A percentile compares a stretch with the other conserved stretches of the same genome.
Evolutionary conservation across 148 eudicot species (phyloP).

Genomic region (Polygonum aviculare): DNA sequence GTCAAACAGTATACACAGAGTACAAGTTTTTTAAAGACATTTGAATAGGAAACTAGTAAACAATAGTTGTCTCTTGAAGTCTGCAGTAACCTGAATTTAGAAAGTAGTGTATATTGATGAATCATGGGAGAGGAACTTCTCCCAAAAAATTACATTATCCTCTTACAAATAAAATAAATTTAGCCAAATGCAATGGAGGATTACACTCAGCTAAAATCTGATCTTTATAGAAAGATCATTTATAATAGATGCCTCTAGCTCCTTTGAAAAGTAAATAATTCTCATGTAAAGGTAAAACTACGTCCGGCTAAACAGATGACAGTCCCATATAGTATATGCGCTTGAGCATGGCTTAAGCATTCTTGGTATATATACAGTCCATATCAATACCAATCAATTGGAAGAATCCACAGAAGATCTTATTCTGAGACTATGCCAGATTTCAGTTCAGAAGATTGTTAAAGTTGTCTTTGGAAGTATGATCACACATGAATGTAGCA

Average conservation of each 20-base stretch:
- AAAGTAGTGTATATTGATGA: conserved; percentile 1
- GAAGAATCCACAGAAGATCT: background rate
- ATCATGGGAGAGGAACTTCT: background rate
- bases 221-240: background rate
- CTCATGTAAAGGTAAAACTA: background rate
- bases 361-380: conserved; percentile 4
- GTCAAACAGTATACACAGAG: background rate
- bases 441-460: background rate
- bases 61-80: background rate
- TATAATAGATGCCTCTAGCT: background rate
- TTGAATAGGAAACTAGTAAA: too few species aligned
- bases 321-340: background rate
- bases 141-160: background rate
- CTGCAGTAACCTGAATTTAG: background rate
- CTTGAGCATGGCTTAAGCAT: background rate
- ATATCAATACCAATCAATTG: background rate
- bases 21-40: background rate
- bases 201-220: background rate
- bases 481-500: background rate
- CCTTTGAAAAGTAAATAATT: background rate
- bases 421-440: background rate
- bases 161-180: background rate
- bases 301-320: background rate
- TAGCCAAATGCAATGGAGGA: background rate
- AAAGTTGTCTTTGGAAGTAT: background rate